These are phyloP conservation scores for Pleurozium schreberi DNA, from an alignment of 225 moss, liverwort and hornwort species.

Conservation along the genomic window DNA sequence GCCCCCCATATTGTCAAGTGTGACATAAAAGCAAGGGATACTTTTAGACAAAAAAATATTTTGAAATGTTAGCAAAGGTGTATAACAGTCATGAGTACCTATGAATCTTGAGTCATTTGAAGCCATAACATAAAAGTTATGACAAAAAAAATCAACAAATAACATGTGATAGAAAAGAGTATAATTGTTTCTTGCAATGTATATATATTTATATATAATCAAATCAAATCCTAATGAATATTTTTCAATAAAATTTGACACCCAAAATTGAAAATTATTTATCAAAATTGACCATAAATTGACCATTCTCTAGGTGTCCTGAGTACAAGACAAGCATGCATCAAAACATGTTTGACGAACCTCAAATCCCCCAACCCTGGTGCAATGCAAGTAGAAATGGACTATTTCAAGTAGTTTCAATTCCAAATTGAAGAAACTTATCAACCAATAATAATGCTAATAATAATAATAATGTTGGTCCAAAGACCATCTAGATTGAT, in stretches of 20 bases:
- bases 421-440: not conserved
- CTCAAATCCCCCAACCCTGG: no score
- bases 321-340: not conserved
- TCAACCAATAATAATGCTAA: not conserved
- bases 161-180: fast-evolving
- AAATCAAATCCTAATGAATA: not conserved
- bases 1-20: not conserved
- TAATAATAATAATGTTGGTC: not conserved
- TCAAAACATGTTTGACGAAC: not conserved
- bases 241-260: not conserved
- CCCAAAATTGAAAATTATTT: not conserved
- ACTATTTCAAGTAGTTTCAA: not conserved
- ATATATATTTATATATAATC: fast-evolving
- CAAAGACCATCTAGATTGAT: not conserved
- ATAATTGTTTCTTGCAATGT: not conserved
- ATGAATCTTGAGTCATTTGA: not conserved
- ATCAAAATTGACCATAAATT: not conserved
- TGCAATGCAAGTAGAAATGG: fast-evolving
- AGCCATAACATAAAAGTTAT: fast-evolving
- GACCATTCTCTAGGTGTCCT: fast-evolving
- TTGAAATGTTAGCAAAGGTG: not conserved
- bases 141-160: fast-evolving
- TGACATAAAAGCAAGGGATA: no score
- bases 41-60: no score
- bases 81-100: not conserved